Conservation (phyloP, 495 filamentous ascomycete species). For the Podospora fimiseda region DNA sequence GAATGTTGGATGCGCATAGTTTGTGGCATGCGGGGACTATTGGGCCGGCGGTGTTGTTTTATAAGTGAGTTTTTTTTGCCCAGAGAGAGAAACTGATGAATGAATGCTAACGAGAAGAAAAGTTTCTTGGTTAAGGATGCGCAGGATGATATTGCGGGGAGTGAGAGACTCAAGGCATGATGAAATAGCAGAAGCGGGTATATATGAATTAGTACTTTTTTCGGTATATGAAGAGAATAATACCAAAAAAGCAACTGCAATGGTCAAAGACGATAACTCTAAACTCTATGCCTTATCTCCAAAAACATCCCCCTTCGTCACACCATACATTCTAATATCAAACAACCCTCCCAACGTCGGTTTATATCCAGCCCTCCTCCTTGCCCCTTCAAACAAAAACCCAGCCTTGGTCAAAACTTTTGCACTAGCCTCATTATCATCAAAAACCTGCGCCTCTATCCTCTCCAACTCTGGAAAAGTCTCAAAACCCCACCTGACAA, state of each 20-base stretch:
- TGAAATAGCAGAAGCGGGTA: neutral
- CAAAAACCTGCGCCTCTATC: constrained; percentile 30
- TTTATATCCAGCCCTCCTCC: constrained; percentile 32
- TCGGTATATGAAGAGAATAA: too few species aligned
- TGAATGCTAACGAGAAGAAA: neutral
- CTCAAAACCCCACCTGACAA: constrained; percentile 31
- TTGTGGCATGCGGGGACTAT: constrained; percentile 95
- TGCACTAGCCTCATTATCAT: constrained; percentile 27
- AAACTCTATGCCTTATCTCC: too few species aligned
- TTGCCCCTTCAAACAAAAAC: constrained; percentile 32
- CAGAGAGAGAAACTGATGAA: neutral
- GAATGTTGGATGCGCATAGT: constrained; percentile 86
- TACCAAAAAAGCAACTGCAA: too few species aligned
- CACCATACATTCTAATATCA: constrained; percentile 24
- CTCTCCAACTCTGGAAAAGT: constrained; percentile 23
- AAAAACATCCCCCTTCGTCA: too few species aligned
- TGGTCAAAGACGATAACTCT: too few species aligned
- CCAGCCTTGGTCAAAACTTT: constrained; percentile 31
- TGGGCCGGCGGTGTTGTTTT: constrained; percentile 83
- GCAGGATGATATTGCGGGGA: constrained; percentile 60
- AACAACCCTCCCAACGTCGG: constrained; percentile 19
- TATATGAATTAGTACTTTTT: neutral
- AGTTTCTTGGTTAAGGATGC: constrained; percentile 77
- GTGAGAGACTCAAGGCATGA: constrained; percentile 31
- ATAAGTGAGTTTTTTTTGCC: constrained; percentile 63